Evolutionary conservation across 805 yeast genomes (phyloP), one percentile per base, ranked within the genome.

Genomic region (Candida chilensis): DNA sequence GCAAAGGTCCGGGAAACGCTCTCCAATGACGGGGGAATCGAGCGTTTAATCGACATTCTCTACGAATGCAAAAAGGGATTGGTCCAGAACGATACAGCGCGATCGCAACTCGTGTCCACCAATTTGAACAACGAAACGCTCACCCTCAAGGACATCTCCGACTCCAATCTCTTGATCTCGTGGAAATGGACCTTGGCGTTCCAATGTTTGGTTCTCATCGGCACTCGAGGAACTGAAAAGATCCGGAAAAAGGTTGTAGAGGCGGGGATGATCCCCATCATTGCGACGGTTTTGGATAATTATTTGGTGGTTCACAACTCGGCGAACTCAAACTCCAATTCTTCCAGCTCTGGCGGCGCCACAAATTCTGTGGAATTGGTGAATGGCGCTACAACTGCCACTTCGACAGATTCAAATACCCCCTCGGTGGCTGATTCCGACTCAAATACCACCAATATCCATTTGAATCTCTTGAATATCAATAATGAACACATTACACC

Each of bases 151-250:
- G n/a, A n/a, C n/a, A n/a, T n/a, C 22, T 10, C 22, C 22, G 11
- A 20, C 11, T 10, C 11, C 17, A 63, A 59, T 36, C 68, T 77
- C 16, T 62, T 85, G 38, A 64, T 81, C n/a, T 88, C 94, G 0
- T 90, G 96, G 96, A 90, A 90, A 58, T 90, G 98, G 98, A 84
- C 95, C 5, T 60, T 90, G 32, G 84, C 96, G 0, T 77, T 92
- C 47, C 98, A 90, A 59, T 88, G 96, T 50, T 60, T 90, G 33
- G 94, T 90, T 1, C 67, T 86, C 33, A 76, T 90, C 13, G 96
- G 96, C 10, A 87, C 96, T 1, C 68, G 96, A 41, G 98, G 98
- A 16, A 77, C 94, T 2, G 96, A 88, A 52, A 60, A 64, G 31
- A 84, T 88, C 29, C 66, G 98, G 30, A 77, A 79, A 41, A 76